These are phyloP conservation scores for Blastobotrys raffinosifermentans DNA, from an alignment of 1,139 yeast genomes.

Conservation along the genomic window DNA sequence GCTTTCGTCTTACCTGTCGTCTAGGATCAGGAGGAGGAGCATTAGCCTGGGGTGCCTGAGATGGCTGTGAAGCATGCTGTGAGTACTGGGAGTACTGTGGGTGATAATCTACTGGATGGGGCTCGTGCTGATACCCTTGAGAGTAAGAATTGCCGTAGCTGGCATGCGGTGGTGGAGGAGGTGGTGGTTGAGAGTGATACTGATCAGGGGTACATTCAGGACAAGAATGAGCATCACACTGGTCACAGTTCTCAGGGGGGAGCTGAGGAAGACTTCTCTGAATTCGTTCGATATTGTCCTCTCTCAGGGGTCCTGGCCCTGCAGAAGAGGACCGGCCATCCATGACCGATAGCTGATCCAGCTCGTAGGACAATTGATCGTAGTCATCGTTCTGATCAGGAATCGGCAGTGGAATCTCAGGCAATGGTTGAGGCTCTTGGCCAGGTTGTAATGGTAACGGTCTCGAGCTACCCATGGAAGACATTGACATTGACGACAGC, in stretches of 20 bases:
- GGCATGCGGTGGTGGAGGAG: slow-evolving; percentile 1
- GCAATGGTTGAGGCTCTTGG: slow-evolving; percentile 4
- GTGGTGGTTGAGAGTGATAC: too few relatives aligned
- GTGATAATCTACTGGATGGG: neutral
- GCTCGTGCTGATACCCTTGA: neutral
- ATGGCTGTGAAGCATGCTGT: too few relatives aligned
- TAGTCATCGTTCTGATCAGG: neutral
- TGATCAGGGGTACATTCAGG: neutral
- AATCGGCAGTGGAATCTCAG: slow-evolving; percentile 1
- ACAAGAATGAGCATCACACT: neutral
- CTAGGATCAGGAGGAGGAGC: slow-evolving; percentile 1
- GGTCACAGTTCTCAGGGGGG: neutral
- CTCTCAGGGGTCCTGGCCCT: neutral
- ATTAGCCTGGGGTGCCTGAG: neutral
- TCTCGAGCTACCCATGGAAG: neutral
- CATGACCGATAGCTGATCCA: too few relatives aligned
- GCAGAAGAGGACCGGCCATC: too few relatives aligned
- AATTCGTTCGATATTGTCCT: neutral
- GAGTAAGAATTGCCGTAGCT: neutral
- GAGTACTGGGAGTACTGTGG: too few relatives aligned
- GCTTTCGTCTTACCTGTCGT: slow-evolving; percentile 16
- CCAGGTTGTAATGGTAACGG: slow-evolving; percentile 6
- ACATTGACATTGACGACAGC: neutral
- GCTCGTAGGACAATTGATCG: neutral
- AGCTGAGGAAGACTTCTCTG: neutral